phyloP scores from a whole-genome alignment of 2,329 filamentous ascomycete species.

The Dactylellina parvicollis region DNA sequence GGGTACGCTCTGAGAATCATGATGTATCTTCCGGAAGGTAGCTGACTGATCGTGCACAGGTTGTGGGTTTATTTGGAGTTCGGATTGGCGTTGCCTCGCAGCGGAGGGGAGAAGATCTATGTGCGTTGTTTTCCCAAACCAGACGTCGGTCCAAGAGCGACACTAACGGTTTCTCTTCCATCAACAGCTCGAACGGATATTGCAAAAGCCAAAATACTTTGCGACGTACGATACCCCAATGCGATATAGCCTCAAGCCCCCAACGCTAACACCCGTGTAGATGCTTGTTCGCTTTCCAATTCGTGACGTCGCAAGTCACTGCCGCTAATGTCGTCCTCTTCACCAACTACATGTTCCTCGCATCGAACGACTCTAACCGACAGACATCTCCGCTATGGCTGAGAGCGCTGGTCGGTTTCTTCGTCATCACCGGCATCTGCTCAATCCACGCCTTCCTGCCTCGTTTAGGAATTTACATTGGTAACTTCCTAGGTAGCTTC shows the following conservation, averaged over 20 bases:
- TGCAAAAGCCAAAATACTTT: conserved; percentile 69
- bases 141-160: neutral
- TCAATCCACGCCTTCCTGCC: conserved; percentile 60
- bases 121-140: conserved; percentile 41
- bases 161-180: neutral
- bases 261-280: conserved; percentile 9
- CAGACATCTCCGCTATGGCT: conserved; percentile 40
- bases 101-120: conserved; percentile 71
- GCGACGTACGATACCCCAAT: conserved; percentile 62
- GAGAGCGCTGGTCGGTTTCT: conserved; percentile 39
- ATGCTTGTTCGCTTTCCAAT: conserved; percentile 50
- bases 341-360: conserved; percentile 50
- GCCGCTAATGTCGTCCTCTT: conserved; percentile 49
- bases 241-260: neutral
- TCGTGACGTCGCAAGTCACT: conserved; percentile 46
- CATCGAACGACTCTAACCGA: conserved; percentile 18
- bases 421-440: conserved; percentile 57
- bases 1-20: conserved; percentile 11
- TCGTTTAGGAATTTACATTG: conserved; percentile 60
- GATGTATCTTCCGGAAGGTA: neutral
- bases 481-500: conserved; percentile 60
- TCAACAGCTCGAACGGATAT: conserved; percentile 70
- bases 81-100: conserved; percentile 70
- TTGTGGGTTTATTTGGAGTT: conserved; percentile 73
- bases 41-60: conserved; percentile 59